These are phyloP conservation scores for Cryphonectria nitschkei DNA, from an alignment of 2,329 filamentous ascomycete species.

Conservation along the genomic window DNA sequence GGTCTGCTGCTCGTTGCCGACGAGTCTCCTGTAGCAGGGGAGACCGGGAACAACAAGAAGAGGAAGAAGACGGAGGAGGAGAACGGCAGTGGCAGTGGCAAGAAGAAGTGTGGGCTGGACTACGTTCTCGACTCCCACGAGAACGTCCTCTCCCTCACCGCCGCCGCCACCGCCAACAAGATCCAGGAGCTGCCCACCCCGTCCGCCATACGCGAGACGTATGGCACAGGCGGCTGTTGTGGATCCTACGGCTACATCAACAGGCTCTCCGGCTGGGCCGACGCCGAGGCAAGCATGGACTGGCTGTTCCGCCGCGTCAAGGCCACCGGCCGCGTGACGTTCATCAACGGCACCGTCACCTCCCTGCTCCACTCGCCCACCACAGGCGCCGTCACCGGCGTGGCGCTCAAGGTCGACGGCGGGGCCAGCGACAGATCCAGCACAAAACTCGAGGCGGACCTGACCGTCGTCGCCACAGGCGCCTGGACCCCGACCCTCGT, in stretches of 20 bases:
- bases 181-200: constrained; percentile 51
- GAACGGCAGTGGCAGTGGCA: constrained; percentile 36
- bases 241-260: constrained; percentile 77
- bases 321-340: constrained; percentile 58
- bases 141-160: constrained; percentile 61
- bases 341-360: constrained; percentile 55
- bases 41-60: neutral
- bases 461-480: constrained; percentile 81
- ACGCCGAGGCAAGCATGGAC: constrained; percentile 72
- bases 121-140: constrained; percentile 65
- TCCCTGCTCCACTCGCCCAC: constrained; percentile 44
- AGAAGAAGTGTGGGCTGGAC: constrained; percentile 51
- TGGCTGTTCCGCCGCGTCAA: constrained; percentile 62
- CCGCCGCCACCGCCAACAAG: constrained; percentile 37
- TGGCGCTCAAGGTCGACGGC: constrained; percentile 56
- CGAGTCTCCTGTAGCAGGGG: constrained; percentile 32
- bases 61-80: too few species aligned
- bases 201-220: constrained; percentile 47
- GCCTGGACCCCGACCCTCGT: constrained; percentile 83
- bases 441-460: constrained; percentile 50
- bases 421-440: constrained; percentile 18
- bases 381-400: constrained; percentile 31
- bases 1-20: constrained; percentile 69
- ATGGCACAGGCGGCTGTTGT: constrained; percentile 54
- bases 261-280: constrained; percentile 75